Evolutionary conservation across 1,284 basidiomycete species (phyloP), one percentile per base, ranked within the genome.

Genomic region (Caloboletus firmus): DNA sequence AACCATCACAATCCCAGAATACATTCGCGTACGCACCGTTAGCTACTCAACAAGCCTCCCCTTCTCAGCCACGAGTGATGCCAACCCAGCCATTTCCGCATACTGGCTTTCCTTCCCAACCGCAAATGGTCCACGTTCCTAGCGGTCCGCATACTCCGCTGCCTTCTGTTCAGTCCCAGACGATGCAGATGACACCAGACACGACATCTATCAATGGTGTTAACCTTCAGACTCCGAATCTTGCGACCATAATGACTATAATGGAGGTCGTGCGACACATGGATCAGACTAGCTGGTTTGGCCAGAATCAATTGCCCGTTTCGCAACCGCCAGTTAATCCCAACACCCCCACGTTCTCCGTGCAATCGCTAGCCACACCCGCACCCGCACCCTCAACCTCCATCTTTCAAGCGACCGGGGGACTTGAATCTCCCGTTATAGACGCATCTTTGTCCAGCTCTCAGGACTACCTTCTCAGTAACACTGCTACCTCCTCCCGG

Each of bases 201-300:
- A 17, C 28, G 20, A 20, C 55, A 36, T 30, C 64, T 10, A 28
- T 44, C 15, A 51, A 52, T 49, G 55, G 40, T n/a, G 37, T 44
- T 24, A 69, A 63, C 32, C 36, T 57, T 39, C 66, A 66, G 26
- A 22, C 37, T 20, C 54, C 54, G 18, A 66, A 65, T 53, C 50
- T 68, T 45, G 65, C 65, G 20, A 55, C 66, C 11, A 46, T 72
- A 7, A 69, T 69, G 70, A 71, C 67, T 9, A 67, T 69, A 43
- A 59, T 72, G 65, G 67, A 69, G 47, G 68, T 72, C 32, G 53
- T 69, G 44, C 63, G 71, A 51, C 68, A 63, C 35, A 66, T 65
- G 59, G 62, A 62, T 47, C 66, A 68, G 8, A 52, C 64, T 48
- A 54, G 47, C 15, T 55, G 63, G 59, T 44, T 61, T 40, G 43